Evolutionary conservation across 768 basidiomycete species (phyloP).

Genomic region (Candolleomyces aberdarensis): DNA sequence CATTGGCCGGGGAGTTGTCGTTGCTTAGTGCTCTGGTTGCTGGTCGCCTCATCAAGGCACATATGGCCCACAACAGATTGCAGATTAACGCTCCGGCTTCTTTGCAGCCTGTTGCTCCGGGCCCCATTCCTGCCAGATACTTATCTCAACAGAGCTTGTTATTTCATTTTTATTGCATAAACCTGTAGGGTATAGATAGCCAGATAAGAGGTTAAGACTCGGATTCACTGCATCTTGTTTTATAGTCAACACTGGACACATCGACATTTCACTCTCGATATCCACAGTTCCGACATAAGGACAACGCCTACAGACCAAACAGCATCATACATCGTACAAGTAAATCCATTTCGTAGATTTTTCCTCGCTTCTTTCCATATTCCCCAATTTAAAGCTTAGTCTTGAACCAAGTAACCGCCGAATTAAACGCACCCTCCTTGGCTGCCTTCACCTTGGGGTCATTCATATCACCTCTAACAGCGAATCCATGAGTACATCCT

Average conservation of each 20-base stretch:
- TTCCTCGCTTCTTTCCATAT: too few relatives aligned
- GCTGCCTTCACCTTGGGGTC: conserved; percentile 54
- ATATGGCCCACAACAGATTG: conserved; percentile 89
- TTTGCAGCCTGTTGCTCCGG: conserved; percentile 62
- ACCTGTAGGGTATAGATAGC: too few relatives aligned
- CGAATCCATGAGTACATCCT: conserved; percentile 53
- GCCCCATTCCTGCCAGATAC: conserved; percentile 10
- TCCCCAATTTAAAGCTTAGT: conserved; percentile 24
- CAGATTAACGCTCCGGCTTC: conserved; percentile 76
- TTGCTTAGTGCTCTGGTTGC: conserved; percentile 91
- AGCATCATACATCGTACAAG: too few relatives aligned
- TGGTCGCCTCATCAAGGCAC: conserved; percentile 90
- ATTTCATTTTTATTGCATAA: too few relatives aligned
- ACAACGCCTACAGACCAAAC: too few relatives aligned
- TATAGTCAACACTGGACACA: too few relatives aligned
- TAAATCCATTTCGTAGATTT: too few relatives aligned
- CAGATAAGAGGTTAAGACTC: too few relatives aligned
- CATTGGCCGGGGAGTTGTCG: conserved; percentile 97
- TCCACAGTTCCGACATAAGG: too few relatives aligned
- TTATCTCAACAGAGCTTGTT: too few relatives aligned
- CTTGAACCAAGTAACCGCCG: conserved; percentile 52
- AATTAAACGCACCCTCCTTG: conserved; percentile 62
- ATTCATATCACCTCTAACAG: conserved; percentile 46
- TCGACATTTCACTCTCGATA: too few relatives aligned
- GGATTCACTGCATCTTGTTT: too few relatives aligned